Base-by-base conservation (phyloP, 164 flowering plant genomes). In the Nymphaea thermarum region DNA sequence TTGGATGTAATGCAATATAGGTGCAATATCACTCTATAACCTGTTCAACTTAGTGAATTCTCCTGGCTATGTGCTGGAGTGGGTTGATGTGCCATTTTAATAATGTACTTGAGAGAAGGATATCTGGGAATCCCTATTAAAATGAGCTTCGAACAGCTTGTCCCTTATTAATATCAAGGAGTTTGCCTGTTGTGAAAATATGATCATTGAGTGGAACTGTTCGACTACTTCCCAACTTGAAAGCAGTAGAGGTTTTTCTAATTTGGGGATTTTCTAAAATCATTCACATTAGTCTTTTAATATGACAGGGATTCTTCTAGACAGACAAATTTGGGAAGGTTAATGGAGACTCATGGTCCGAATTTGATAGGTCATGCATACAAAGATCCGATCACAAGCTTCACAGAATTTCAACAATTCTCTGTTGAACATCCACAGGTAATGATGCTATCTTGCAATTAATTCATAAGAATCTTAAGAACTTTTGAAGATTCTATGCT, bases 341-440 rank as follows among this genome's bases (percentile, higher is more conserved):
- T 87, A 2, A 80, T 94, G 96, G 93, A 94, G 77, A 71, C 66
- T 63, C 83, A 90, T 74, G 86, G 93, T 67, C 77, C 86, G 66
- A 81, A 80, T 80, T 82, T 90, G 17, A 67, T 94, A 44, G 93
- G 96, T 63, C 4, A 79, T 16, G 72, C 74, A 7, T 94, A 94
- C 82, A 79, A 76, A 67, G 92, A 94, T 73, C 99, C 99, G 5
- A 82, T 91, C 51, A 62, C 88, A 68, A 94, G 99, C 77, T 91
- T 77, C 76, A 74, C 43, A 57, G 79, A 81, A 65, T 91, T 91
- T 71, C 93, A 82, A 43, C 75, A 82, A 65, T 88, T 84, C 80
- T 78, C 93, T 42, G 88, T 78, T 68, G 76, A 88, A 47, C 79
- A 90, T 70, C 99, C 96, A 61, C 89, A 90, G 82, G 96, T 85